phyloP scores from a whole-genome alignment of 345 rosid species.

The Sonneratia alba region DNA sequence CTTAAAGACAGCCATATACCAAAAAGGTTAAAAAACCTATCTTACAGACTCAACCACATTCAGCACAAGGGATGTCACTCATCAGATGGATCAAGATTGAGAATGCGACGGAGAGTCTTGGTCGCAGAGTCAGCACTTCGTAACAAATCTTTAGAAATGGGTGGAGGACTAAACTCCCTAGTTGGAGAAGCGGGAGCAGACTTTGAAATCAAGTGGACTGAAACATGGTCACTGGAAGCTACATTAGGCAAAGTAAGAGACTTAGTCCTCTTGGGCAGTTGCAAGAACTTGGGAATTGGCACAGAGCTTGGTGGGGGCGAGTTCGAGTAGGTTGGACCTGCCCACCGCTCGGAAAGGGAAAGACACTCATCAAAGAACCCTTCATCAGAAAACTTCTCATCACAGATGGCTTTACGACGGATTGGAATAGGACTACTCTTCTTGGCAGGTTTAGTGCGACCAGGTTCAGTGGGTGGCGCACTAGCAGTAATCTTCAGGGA shows the following conservation, averaged over 20 bases:
- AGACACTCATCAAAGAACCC: slow-evolving; percentile 24
- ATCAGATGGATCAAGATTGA: slow-evolving; percentile 63
- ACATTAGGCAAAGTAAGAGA: slow-evolving; percentile 51
- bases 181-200: slow-evolving; percentile 92
- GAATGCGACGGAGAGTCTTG: slow-evolving; percentile 81
- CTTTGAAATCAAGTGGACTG: slow-evolving; percentile 40
- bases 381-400: slow-evolving; percentile 11
- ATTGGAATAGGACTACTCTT: slow-evolving; percentile 55
- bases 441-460: slow-evolving; percentile 4
- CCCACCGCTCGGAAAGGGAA: slow-evolving; percentile 76
- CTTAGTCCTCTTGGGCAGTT: slow-evolving; percentile 44
- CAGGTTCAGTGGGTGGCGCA: slow-evolving; percentile 10
- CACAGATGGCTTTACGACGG: slow-evolving; percentile 15
- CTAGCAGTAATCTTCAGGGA: slow-evolving; percentile 19
- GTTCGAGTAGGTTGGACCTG: slow-evolving; percentile 95
- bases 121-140: slow-evolving; percentile 70
- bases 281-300: slow-evolving; percentile 84
- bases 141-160: slow-evolving; percentile 30
- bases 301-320: slow-evolving; percentile 92
- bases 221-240: slow-evolving; percentile 18
- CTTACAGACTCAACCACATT: neutral
- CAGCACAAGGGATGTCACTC: slow-evolving; percentile 22
- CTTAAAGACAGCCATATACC: neutral
- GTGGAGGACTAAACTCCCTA: slow-evolving; percentile 31
- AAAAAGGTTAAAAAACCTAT: neutral